Evolutionary conservation across 2,329 filamentous ascomycete genomes (phyloP), one percentile per base, ranked within the genome.

Genomic region (Aspergillus calidoustus): DNA sequence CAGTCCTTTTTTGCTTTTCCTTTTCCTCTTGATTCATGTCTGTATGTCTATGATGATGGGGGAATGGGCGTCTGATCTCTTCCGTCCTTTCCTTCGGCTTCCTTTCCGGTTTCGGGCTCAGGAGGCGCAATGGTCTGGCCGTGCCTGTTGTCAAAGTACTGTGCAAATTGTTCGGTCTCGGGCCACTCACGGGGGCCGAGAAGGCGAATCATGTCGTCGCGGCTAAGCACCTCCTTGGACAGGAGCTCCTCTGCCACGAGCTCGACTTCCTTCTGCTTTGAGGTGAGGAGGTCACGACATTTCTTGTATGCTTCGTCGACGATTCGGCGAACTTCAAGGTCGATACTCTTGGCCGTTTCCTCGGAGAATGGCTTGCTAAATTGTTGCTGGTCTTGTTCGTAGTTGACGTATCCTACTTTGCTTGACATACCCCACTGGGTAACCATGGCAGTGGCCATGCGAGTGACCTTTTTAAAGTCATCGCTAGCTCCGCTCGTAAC

Each of bases 351-450:
- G 19, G 93, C 95, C 2, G 95, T 99, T 57, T 92, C 85, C 81
- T 99, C 95, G 23, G 92, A 94, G 80, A 98, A 99, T 0, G 95
- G 95, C 83, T 99, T 99, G 75, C 93, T 89, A 62, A 97, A 80
- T 73, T 91, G 89, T 75, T 91, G 91, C 66, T 66, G 60, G 72
- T 92, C 91, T 68, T 90, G 87, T 71, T 95, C 90, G 78, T 94
- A 99, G 83, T 96, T 91, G 65, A 99, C 84, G 66, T 93, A 93
- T 31, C 94, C 94, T 51, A 99, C 89, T 81, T 96, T 96, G 68
- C 91, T 87, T 46, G 91, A 96, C 95, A 99, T 99, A 69, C 95
- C 95, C 89, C 93, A 99, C 77, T 97, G 92, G n/a, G 94, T 99
- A 31, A 99, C 95, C 95, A 99, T 99, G 64, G 91, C 90, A 19